Conservation (phyloP, 2,329 filamentous ascomycete genomes). For the Escovopsis weberi region DNA sequence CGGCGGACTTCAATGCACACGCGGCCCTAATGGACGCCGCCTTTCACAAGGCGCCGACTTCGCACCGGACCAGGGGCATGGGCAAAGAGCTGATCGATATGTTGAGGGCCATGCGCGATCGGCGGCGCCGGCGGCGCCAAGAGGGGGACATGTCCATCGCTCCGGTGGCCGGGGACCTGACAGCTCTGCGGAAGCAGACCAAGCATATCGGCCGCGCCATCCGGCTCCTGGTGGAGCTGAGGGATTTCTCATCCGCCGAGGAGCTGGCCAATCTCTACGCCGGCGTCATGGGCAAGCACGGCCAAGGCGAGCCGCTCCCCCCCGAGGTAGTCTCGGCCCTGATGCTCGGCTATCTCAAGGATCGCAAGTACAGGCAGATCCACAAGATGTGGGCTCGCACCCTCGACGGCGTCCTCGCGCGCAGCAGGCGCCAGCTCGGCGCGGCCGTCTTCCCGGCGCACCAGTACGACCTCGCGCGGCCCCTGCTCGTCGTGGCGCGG, state of each 20-base stretch:
- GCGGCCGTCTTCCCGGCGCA: slow-evolving; percentile 27
- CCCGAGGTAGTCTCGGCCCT: slow-evolving; percentile 44
- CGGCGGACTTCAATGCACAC: slow-evolving; percentile 27
- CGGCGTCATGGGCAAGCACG: slow-evolving; percentile 21
- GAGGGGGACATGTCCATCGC: neutral
- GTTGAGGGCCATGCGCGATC: slow-evolving; percentile 11
- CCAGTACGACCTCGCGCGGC: slow-evolving; percentile 38
- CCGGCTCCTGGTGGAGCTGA: slow-evolving; percentile 19
- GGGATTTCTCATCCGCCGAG: slow-evolving; percentile 38
- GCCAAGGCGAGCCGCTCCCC: slow-evolving; percentile 26
- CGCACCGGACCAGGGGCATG: slow-evolving; percentile 12
- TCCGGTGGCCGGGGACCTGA: slow-evolving; percentile 8
- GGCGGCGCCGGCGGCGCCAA: neutral
- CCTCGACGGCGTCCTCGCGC: slow-evolving; percentile 34
- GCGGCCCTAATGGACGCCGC: slow-evolving; percentile 29
- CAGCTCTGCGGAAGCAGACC: slow-evolving; percentile 14
- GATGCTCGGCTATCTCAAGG: slow-evolving; percentile 50
- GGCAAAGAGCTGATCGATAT: slow-evolving; percentile 16
- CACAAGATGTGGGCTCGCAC: slow-evolving; percentile 52
- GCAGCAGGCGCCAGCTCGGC: slow-evolving; percentile 9
- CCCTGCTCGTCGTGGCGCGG: slow-evolving; percentile 35
- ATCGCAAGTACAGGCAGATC: slow-evolving; percentile 44
- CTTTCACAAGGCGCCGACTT: slow-evolving; percentile 10
- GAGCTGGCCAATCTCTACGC: slow-evolving; percentile 42
- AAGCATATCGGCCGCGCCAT: slow-evolving; percentile 19